Base-by-base conservation (phyloP, 2,329 filamentous ascomycete species). In the Cytospora schulzeri region DNA sequence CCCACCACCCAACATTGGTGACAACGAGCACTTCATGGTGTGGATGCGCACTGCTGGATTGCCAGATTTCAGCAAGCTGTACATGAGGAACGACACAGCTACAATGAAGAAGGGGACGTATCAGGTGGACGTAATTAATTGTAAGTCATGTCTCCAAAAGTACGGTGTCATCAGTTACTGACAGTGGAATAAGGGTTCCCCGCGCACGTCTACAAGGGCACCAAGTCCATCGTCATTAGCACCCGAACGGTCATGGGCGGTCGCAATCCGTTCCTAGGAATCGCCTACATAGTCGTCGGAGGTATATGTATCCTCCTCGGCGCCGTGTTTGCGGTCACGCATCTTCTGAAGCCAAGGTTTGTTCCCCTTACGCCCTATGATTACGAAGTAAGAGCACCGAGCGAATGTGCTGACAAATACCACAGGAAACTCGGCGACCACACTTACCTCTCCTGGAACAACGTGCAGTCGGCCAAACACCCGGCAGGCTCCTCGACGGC, bases 11-110 rank as follows among this genome's bases (percentile, higher is more conserved):
- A 78, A 95, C 70, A 76, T 98, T 22, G 83, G 89, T 68, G 79
- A 87, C 0, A 89, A 92, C 78, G 91, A 97, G 76, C 87, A 88
- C 52, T 96, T 99, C 76, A 93, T 97, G 78, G 93, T 98, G 26
- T 99, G 95, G 95, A 99, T 99, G 95, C 88, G 95, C 71, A 96
- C 96, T 1, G 95, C 95, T 28, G 95, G 94, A 64, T 80, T 98
- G 71, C 95, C 95, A 1, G 90, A 90, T 6, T 99, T 99, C 76
- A 97, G 91, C 84, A 99, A 99, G 80, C 82, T 99, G 55, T 92
- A 92, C 54, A 86, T 90, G 76, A 86, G 93, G 66, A 97, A 97
- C 73, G 90, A 97, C 74, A 81, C 81, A 0, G 79, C 83, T 2
- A 75, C 79, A 0, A 90, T 99, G 90, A 72, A 74, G 38, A 73